Evolutionary conservation across 768 basidiomycete species (phyloP).

Genomic region (Tricholoma furcatifolium): DNA sequence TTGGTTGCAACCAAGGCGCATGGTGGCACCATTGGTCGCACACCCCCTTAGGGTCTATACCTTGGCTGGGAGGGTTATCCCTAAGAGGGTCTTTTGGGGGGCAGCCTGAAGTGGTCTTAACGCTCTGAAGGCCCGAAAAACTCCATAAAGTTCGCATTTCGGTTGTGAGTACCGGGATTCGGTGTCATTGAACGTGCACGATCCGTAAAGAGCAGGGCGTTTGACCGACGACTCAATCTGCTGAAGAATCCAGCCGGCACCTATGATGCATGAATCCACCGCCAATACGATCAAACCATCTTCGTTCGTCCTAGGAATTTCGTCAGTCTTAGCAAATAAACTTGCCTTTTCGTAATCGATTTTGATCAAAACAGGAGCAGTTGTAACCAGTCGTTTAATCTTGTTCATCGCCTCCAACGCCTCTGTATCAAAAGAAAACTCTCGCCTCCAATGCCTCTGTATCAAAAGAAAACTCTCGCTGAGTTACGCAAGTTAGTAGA

Average conservation of each 20-base stretch:
- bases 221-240: slow-evolving; percentile 24
- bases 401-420: slow-evolving; percentile 22
- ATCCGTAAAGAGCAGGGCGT: slow-evolving; percentile 27
- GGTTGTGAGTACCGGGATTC: slow-evolving; percentile 35
- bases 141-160: too few relatives aligned
- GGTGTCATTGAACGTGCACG: slow-evolving; percentile 30
- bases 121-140: slow-evolving; percentile 30
- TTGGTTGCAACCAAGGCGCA: too few relatives aligned
- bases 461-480: slow-evolving; percentile 26
- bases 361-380: slow-evolving; percentile 26
- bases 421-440: slow-evolving; percentile 26
- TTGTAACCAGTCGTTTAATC: slow-evolving; percentile 20
- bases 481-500: slow-evolving; percentile 2
- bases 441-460: slow-evolving; percentile 11
- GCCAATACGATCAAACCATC: slow-evolving; percentile 28
- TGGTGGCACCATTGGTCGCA: too few relatives aligned
- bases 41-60: too few relatives aligned
- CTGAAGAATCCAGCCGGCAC: slow-evolving; percentile 34
- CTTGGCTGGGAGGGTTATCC: too few relatives aligned
- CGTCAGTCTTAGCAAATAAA: neutral
- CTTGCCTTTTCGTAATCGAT: slow-evolving; percentile 28
- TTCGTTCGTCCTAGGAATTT: too few relatives aligned
- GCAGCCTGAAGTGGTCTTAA: too few relatives aligned
- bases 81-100: too few relatives aligned
- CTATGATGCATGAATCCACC: too few relatives aligned